A percentile compares a stretch with the other conserved stretches of the same genome.
Evolutionary conservation across 768 basidiomycete genomes (phyloP).

Genomic region (Daedalea quercina): DNA sequence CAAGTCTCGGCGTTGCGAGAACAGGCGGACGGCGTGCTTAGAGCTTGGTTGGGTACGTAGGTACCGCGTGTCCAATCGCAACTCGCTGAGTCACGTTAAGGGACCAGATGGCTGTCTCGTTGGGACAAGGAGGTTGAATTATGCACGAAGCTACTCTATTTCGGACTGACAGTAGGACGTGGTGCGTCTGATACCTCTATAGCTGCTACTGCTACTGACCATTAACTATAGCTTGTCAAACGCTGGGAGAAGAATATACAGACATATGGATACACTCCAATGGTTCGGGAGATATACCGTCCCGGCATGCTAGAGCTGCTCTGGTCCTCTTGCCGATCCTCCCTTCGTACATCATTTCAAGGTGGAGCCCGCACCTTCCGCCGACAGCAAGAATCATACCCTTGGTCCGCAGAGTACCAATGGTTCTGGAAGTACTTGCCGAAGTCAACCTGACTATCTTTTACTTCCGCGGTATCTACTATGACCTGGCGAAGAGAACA

Average conservation of each 20-base stretch:
- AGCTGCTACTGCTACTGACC: background rate
- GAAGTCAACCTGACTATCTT: slow-evolving; percentile 79
- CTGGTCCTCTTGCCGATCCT: slow-evolving; percentile 63
- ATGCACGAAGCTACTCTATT: slow-evolving; percentile 60
- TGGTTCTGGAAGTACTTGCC: slow-evolving; percentile 43
- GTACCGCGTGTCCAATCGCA: background rate
- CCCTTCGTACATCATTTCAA: slow-evolving; percentile 55
- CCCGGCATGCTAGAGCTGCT: slow-evolving; percentile 37
- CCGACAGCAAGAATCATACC: slow-evolving; percentile 27
- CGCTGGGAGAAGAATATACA: slow-evolving; percentile 88
- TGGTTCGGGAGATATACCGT: slow-evolving; percentile 35
- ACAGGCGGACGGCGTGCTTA: slow-evolving; percentile 65
- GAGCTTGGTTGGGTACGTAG: slow-evolving; percentile 68
- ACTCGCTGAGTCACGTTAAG: slow-evolving; percentile 31
- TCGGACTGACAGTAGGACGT: slow-evolving; percentile 66
- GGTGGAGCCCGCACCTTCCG: slow-evolving; percentile 34
- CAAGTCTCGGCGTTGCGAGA: slow-evolving; percentile 71
- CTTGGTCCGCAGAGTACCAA: slow-evolving; percentile 35
- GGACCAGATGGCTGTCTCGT: slow-evolving; percentile 70
- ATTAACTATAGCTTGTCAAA: slow-evolving; percentile 55
- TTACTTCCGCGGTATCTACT: slow-evolving; percentile 76
- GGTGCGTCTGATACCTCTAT: slow-evolving; percentile 35
- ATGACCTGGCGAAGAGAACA: slow-evolving; percentile 62
- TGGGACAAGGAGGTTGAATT: slow-evolving; percentile 82
- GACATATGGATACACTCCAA: slow-evolving; percentile 71